Percentiles rank a stretch among this genome's conserved stretches.
phyloP scores from a whole-genome alignment of 176 grass and related monocot genomes.

The Avena insularis region DNA sequence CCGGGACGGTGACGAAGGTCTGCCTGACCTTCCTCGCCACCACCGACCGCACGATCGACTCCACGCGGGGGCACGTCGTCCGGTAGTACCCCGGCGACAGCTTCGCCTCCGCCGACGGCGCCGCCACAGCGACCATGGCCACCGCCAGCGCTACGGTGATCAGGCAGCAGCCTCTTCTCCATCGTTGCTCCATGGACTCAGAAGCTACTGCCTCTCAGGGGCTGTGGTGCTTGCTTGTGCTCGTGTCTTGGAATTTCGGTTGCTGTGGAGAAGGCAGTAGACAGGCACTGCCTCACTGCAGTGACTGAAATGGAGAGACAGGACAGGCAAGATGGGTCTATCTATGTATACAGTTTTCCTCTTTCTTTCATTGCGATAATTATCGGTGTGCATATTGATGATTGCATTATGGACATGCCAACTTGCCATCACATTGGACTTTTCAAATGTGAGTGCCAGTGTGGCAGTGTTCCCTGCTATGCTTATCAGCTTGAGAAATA shows the following conservation, averaged over 20 bases:
- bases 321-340: too few species aligned
- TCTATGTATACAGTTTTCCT: neutral
- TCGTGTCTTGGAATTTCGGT: neutral
- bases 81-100: conserved; percentile 52
- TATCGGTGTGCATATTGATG: neutral
- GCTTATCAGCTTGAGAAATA: neutral
- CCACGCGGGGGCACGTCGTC: conserved; percentile 60
- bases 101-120: neutral
- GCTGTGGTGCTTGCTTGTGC: neutral
- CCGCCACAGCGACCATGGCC: neutral
- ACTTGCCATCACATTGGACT: conserved; percentile 12
- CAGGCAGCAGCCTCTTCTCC: conserved; percentile 29
- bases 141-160: neutral
- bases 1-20: conserved; percentile 62
- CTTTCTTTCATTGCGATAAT: neutral
- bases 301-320: neutral
- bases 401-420: neutral
- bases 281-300: neutral
- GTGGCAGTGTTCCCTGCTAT: neutral
- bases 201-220: neutral
- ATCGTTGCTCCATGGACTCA: conserved; percentile 22
- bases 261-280: neutral
- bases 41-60: conserved; percentile 51
- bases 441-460: neutral
- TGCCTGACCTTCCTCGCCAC: conserved; percentile 53